Evolutionary conservation across 1,284 basidiomycete genomes (phyloP), one percentile per base, ranked within the genome.

Genomic region (Cerrena zonata): DNA sequence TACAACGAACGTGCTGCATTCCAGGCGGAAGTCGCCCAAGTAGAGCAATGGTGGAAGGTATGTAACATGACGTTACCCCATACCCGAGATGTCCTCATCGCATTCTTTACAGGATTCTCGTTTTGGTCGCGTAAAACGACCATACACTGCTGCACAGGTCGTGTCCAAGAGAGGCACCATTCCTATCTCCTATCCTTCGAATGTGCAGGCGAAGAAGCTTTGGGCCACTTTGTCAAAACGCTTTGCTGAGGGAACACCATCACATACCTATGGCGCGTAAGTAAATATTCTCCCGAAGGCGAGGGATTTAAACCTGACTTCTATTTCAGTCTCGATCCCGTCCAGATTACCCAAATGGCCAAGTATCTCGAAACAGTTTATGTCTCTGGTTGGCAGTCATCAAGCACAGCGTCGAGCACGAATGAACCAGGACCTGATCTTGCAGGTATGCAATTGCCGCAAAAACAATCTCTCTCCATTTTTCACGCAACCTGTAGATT

Each of bases 371-470:
- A 99, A 72, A 95, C 94, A 2, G 89, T 99, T 58, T 99, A 99
- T 67, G 91, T 99, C 47, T 98, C 94, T 12, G 95, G 95, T 7
- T 99, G 95, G 94, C 91, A 92, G 61, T 90, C 87, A 13, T 93
- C 89, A 15, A 96, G 93, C 59, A 97, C 93, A 3, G 91, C 91
- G 24, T 89, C 89, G 1, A 89, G 84, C 65, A 89, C 87, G 41
- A 89, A 98, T 62, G 95, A 99, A 69, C 94, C 95, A 23, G 95
- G 95, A 42, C 95, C 95, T 15, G 96, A 99, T 79, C 89, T 99
- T 65, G 95, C 83, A 75, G 94, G 90, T 89, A 60, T n/a, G n/a
- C n/a, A n/a, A 62, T 73, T 65, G 21, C n/a, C 23, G 5, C n/a
- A 11, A 12, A 38, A 3, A 27, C 24, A n/a, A 40, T 18, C 12